Evolutionary conservation across 169 alveolate species (phyloP).

Genomic region (Plasmodium yoelii): DNA sequence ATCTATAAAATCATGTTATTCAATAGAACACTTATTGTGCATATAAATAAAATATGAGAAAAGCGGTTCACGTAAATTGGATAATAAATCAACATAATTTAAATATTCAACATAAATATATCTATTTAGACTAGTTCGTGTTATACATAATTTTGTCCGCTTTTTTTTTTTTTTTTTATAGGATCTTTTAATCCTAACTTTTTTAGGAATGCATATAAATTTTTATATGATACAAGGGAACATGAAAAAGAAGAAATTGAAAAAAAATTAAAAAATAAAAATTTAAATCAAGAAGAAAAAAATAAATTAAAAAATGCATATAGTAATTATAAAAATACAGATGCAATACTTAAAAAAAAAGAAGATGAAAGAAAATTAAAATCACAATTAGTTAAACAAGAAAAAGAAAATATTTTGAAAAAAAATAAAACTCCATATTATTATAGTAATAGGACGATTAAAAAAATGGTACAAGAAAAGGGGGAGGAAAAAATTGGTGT

Average conservation of each 20-base stretch:
- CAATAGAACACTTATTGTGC: too few species aligned
- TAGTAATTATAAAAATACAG: slow-evolving; percentile 29
- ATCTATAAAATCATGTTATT: not conserved
- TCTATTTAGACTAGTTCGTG: not conserved
- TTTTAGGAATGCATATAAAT: slow-evolving; percentile 58
- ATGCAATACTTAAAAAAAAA: slow-evolving; percentile 25
- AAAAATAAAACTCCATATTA: slow-evolving; percentile 60
- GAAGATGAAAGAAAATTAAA: slow-evolving; percentile 67
- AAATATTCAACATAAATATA: too few species aligned
- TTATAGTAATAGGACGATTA: slow-evolving; percentile 49
- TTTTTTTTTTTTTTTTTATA: not conserved
- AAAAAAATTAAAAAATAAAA: slow-evolving; percentile 42
- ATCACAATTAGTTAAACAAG: slow-evolving; percentile 27
- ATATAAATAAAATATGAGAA: not conserved
- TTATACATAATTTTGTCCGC: not conserved
- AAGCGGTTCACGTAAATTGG: not conserved
- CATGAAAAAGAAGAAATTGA: slow-evolving; percentile 46
- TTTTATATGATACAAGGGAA: slow-evolving; percentile 41
- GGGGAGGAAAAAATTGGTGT: slow-evolving; percentile 12
- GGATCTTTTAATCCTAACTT: slow-evolving; percentile 55
- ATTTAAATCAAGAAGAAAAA: slow-evolving; percentile 33
- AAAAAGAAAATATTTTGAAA: slow-evolving; percentile 31
- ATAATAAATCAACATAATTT: not conserved
- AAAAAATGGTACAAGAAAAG: slow-evolving; percentile 53
- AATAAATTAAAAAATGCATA: slow-evolving; percentile 34